Evolutionary conservation across 192 early-diverging fungal genomes (phyloP), one percentile per base, ranked within the genome.

Genomic region (Linnemannia hyalina): DNA sequence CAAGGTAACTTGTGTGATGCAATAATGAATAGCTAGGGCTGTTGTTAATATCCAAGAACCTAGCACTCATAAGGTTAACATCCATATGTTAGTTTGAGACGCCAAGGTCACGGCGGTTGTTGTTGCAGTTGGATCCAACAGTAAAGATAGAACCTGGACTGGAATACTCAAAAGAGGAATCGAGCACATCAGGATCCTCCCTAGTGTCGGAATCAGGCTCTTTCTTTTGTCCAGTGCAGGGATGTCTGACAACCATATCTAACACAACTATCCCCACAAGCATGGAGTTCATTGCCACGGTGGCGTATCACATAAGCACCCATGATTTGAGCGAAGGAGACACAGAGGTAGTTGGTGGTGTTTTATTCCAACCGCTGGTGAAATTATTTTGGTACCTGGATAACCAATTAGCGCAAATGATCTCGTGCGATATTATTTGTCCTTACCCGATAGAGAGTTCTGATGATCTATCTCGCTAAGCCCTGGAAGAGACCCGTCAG

Each of bases 211-310:
- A 75, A 15, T n/a, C 80, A 22, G 68, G 75, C 36, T 20, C 20
- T 0, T 81, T 81, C 29, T 35, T 55, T 36, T 81, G 80, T 36
- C 80, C 80, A 0, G 44, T 81, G 22, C 47, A 63, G 40, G 54
- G 32, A 23, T 81, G 80, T 36, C 49, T 75, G 18, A 57, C 52
- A 1, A 47, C 55, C 9, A 60, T 81, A 6, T 57, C 38, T 6
- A 81, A 70, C 41, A 20, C 38, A 1, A 36, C 54, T 0, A 52
- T 46, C 32, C 35, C 40, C 2, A 70, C 74, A 6, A 40, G 47
- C 3, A 22, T 3, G 32, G 80, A 75, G 6, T 75, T 70, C 42
- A 26, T 55, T n/a, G 73, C 65, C 16, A 54, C 40, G 18, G 55
- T 81, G 6, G 7, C 54, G 9, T 68, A 75, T 10, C 80, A 81